Evolutionary conservation across 2,329 filamentous ascomycete species (phyloP), one percentile per base, ranked within the genome.

Genomic region (Aureobasidium sp.): DNA sequence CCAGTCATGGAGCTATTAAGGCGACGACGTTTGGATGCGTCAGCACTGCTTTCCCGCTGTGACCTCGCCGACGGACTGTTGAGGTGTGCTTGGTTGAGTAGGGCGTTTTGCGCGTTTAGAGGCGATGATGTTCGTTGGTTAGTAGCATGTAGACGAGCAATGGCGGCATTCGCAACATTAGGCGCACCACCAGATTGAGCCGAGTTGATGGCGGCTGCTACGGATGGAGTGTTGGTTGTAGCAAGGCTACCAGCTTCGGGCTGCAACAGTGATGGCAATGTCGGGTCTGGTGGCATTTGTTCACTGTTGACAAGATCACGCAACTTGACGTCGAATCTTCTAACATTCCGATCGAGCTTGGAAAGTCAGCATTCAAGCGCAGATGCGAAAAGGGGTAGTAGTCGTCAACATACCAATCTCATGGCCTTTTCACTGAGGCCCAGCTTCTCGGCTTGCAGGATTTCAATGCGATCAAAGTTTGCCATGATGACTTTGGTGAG

Each of bases 401-500:
- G 11, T 25, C 27, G 9, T 20, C 20, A 79, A 74, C 67, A 87
- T 81, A 68, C 71, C 82, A 86, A 71, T 77, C 83, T 70, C 77
- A 82, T 67, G 79, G 79, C 75, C 74, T 88, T 91, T 65, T 87
- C 81, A 4, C 85, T 82, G 34, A 94, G 76, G 2, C 80, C 81
- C 59, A 90, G 80, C 78, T 94, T 94, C 71, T 94, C 89, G 60
- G 85, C 82, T 62, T 90, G 85, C 37, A 94, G 77, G 64, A 85
- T 79, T 65, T 91, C 85, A 59, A 87, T 87, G 67, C 82, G 83
- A 64, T 82, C 81, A 69, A 83, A 93, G 69, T 85, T 86, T 64
- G 89, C 85, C 61, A 80, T 76, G 67, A 93, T 87, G 59, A 83
- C 81, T 52, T 84, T 82, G 59, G 84, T 82, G 69, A 89, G 82